A percentile compares a stretch with the other conserved stretches of the same genome.
phyloP scores from a whole-genome alignment of 805 yeast genomes.

The Wickerhamomyces bovis region DNA sequence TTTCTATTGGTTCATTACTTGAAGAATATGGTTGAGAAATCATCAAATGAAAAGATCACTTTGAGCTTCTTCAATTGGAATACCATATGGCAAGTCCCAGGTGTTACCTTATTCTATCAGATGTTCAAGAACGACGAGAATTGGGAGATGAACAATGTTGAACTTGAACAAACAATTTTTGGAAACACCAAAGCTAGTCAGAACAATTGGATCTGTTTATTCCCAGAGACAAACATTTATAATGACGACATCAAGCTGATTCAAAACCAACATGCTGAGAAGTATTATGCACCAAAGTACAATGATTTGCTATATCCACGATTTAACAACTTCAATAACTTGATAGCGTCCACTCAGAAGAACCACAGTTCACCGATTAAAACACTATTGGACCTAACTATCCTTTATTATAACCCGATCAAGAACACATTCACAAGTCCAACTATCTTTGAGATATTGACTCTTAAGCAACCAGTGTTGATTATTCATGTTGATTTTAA shows the following conservation, averaged over 20 bases:
- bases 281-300: constrained; percentile 55
- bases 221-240: constrained; percentile 81
- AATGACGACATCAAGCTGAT: constrained; percentile 37
- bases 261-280: constrained; percentile 51
- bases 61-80: constrained; percentile 71
- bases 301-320: constrained; percentile 72
- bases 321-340: constrained; percentile 50
- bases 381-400: constrained; percentile 28
- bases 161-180: constrained; percentile 32
- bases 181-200: constrained; percentile 27
- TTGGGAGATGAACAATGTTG: constrained; percentile 36
- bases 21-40: constrained; percentile 23
- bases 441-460: constrained; percentile 31
- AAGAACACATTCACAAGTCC: constrained; percentile 28
- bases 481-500: constrained; percentile 22
- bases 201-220: constrained; percentile 62
- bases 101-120: constrained; percentile 38
- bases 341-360: constrained; percentile 24
- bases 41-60: constrained; percentile 14
- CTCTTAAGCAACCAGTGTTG: constrained; percentile 26
- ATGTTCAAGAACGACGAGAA: constrained; percentile 62
- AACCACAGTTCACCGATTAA: constrained; percentile 10
- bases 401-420: constrained; percentile 32
- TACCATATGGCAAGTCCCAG: constrained; percentile 55
- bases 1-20: constrained; percentile 44